These are phyloP conservation scores for Guadua angustifolia DNA, from an alignment of 176 grass and related monocot genomes.

Conservation along the genomic window DNA sequence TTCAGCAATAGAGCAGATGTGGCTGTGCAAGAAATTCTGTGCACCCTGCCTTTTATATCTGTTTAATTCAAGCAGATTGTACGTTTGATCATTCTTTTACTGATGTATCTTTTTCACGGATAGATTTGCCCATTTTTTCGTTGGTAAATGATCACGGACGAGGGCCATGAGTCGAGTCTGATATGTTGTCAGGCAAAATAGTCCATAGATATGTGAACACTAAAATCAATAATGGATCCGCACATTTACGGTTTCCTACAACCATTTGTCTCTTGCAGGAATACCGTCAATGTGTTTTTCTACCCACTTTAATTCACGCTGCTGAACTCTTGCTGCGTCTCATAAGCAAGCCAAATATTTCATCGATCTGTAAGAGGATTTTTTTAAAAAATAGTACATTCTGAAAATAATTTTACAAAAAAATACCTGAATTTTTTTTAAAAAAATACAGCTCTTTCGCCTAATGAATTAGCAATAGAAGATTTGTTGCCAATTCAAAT, in stretches of 20 bases:
- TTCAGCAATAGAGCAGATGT: slow-evolving; percentile 59
- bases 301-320: background rate
- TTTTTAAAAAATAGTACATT: no score
- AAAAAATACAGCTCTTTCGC: no score
- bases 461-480: no score
- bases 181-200: slow-evolving; percentile 22
- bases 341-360: background rate
- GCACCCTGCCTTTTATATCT: background rate
- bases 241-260: background rate
- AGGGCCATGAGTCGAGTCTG: background rate
- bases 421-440: no score
- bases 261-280: background rate
- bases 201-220: background rate
- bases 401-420: no score
- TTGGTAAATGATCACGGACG: background rate
- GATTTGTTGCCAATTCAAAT: no score
- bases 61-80: slow-evolving; percentile 30
- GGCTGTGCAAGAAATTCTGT: background rate
- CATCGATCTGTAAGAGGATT: background rate
- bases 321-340: background rate
- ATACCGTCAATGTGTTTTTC: background rate
- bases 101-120: background rate
- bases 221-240: background rate
- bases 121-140: background rate
- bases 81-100: background rate